A percentile compares a stretch with the other conserved stretches of the same genome.
These are phyloP conservation scores for Dalechampia spathulata DNA, from an alignment of 441 rosid genomes.

Conservation along the genomic window DNA sequence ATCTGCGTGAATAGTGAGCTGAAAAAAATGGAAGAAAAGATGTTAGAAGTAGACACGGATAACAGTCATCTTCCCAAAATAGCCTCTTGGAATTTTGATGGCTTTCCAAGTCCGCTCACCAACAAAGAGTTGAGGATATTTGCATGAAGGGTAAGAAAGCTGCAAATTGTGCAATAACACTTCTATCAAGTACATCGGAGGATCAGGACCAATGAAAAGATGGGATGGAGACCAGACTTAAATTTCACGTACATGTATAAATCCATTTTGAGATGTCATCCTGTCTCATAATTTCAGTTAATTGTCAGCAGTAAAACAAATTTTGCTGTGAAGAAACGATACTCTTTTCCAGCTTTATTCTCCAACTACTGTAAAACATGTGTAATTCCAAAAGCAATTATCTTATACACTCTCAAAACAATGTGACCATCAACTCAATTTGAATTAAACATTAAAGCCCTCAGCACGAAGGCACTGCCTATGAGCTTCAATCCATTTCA, in stretches of 20 bases:
- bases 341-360: slow-evolving; percentile 20
- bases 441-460: slow-evolving; percentile 69
- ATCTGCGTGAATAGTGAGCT: background rate
- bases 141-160: background rate
- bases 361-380: background rate
- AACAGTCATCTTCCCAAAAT: background rate
- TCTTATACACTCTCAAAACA: slow-evolving; percentile 13
- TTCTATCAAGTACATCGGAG: background rate
- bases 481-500: slow-evolving; percentile 95
- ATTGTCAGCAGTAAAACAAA: background rate
- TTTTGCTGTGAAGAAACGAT: slow-evolving; percentile 4
- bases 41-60: background rate
- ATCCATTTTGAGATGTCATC: background rate
- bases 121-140: too few species aligned
- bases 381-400: slow-evolving; percentile 5
- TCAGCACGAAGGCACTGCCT: slow-evolving; percentile 74
- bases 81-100: background rate
- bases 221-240: background rate
- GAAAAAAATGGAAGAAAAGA: background rate
- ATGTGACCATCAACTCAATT: slow-evolving; percentile 18
- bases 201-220: background rate
- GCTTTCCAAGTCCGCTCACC: too few species aligned
- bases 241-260: background rate
- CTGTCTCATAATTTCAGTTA: background rate
- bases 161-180: background rate